Evolutionary conservation across 805 yeast species (phyloP).

Genomic region (Clavispora asparagi): DNA sequence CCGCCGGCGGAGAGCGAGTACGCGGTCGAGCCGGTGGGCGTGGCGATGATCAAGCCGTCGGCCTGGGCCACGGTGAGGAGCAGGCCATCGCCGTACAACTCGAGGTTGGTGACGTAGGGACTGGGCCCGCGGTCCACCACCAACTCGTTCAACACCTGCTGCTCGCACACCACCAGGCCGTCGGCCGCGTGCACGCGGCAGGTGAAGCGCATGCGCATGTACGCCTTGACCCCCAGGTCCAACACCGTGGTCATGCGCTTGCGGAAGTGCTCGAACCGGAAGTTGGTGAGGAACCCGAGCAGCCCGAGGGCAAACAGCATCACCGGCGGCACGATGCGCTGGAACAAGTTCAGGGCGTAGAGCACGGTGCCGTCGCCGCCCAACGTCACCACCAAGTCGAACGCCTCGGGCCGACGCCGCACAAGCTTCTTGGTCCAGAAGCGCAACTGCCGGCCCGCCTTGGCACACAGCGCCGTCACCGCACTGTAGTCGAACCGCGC

Average conservation of each 20-base stretch:
- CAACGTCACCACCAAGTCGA: conserved; percentile 40
- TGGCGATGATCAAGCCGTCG: conserved; percentile 86
- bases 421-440: conserved; percentile 70
- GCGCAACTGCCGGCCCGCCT: conserved; percentile 42
- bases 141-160: conserved; percentile 83
- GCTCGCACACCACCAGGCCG: conserved; percentile 54
- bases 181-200: conserved; percentile 58
- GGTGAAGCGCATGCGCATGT: conserved; percentile 81
- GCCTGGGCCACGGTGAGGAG: conserved; percentile 88
- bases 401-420: conserved; percentile 33
- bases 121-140: conserved; percentile 93
- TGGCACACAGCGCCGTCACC: conserved; percentile 43
- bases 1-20: conserved; percentile 96
- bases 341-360: conserved; percentile 39
- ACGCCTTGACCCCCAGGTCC: conserved; percentile 64
- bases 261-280: conserved; percentile 69
- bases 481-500: conserved; percentile 58
- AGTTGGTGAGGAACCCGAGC: conserved; percentile 58
- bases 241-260: conserved; percentile 52
- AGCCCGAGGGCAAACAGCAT: conserved; percentile 42
- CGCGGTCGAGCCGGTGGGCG: conserved; percentile 96
- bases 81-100: conserved; percentile 82
- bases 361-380: conserved; percentile 46
- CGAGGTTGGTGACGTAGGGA: conserved; percentile 86
- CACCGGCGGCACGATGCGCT: conserved; percentile 44